Evolutionary conservation across 2,329 filamentous ascomycete species (phyloP), one percentile per base, ranked within the genome.

Genomic region (Thielaviopsis musarum): DNA sequence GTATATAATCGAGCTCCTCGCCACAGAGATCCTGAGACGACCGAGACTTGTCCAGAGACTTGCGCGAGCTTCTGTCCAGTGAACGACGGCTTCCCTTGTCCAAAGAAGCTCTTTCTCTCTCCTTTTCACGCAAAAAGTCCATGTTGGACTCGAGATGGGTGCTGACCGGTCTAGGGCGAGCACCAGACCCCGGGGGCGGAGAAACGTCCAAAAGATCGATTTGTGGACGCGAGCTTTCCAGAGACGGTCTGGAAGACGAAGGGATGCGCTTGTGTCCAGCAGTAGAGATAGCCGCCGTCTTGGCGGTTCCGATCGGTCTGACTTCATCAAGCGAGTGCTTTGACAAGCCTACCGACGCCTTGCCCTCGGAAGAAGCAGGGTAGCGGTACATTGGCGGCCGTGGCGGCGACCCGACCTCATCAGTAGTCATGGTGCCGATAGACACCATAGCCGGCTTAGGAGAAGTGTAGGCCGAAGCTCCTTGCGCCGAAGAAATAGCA

Each of bases 81-180:
- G 60, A 61, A 10, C 57, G 57, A 15, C 57, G 60, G 48, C 28
- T 56, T 21, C 59, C 38, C 22, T 58, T 58, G 12, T 61, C 60
- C 48, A 61, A 53, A 3, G 60, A 61, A 4, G 60, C 60, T 45
- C 60, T 41, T 49, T 61, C 60, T 38, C 60, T 76, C 67, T 94
- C 90, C 57, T 83, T 80, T 65, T 93, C 89, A 22, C 88, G 84
- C 19, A 95, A 75, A 66, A 88, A 89, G 61, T 95, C 90, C 57
- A 93, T 76, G 66, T 86, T 90, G 0, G 87, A 87, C 65, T 90
- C 87, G 3, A 95, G 78, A 68, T 91, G 88, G 38, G 88, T 87
- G 69, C 91, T 96, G 0, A 82, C 77, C 1, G 91, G 91, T 53
- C 91, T 80, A 58, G 82, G 77, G 62, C 84, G 82, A 5, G 66